phyloP scores from a whole-genome alignment of 495 filamentous ascomycete species.

The Tuber brumale region DNA sequence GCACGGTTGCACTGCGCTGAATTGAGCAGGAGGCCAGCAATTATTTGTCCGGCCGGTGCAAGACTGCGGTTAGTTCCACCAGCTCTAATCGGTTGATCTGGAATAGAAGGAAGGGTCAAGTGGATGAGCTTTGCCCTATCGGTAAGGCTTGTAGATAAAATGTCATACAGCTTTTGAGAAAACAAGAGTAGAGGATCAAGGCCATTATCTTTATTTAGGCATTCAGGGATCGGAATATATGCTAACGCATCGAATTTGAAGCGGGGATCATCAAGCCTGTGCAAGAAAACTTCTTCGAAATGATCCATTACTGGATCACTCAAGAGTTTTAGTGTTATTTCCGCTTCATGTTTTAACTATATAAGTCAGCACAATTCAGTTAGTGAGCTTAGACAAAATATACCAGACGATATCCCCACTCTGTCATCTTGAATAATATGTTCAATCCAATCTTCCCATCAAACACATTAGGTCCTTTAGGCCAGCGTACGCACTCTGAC shows the following conservation, averaged over 20 bases:
- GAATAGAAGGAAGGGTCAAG: constrained; percentile 46
- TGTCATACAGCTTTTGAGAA: constrained; percentile 52
- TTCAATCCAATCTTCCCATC: constrained; percentile 71
- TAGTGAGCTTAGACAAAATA: constrained; percentile 11
- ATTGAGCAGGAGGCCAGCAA: constrained; percentile 65
- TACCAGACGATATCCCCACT: constrained; percentile 68
- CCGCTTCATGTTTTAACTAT: constrained; percentile 62
- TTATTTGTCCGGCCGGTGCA: constrained; percentile 43
- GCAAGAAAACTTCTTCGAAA: constrained; percentile 75
- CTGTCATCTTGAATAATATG: constrained; percentile 82
- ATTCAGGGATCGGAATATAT: constrained; percentile 37
- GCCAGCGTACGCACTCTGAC: constrained; percentile 42
- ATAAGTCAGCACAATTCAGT: constrained; percentile 25
- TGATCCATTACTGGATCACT: constrained; percentile 67
- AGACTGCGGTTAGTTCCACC: background rate
- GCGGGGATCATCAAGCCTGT: constrained; percentile 59
- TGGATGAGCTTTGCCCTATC: constrained; percentile 65
- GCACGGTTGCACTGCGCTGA: constrained; percentile 60
- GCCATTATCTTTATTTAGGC: background rate
- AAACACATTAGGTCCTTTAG: constrained; percentile 50
- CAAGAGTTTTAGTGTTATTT: constrained; percentile 61
- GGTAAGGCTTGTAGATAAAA: constrained; percentile 62
- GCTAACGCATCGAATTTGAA: constrained; percentile 64
- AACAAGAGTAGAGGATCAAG: constrained; percentile 43
- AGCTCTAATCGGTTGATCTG: background rate